phyloP scores from a whole-genome alignment of 2,329 filamentous ascomycete genomes.

The Metarhizium robertsii region DNA sequence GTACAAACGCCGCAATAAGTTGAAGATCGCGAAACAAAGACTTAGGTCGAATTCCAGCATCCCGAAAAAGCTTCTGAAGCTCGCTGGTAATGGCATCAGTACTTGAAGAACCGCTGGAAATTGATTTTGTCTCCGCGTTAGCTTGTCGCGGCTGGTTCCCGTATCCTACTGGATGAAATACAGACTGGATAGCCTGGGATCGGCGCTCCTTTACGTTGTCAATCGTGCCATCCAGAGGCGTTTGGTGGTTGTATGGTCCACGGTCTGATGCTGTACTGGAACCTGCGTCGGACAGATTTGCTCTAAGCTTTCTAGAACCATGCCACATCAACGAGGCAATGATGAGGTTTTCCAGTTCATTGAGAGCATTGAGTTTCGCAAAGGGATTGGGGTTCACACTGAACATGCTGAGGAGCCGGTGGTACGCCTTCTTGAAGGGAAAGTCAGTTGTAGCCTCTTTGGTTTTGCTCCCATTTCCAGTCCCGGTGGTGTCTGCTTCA shows the following conservation, averaged over 20 bases:
- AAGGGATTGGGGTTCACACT: constrained; percentile 83
- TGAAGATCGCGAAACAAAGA: constrained; percentile 76
- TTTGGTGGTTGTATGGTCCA: constrained; percentile 24
- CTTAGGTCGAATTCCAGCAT: constrained; percentile 61
- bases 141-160: constrained; percentile 30
- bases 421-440: constrained; percentile 72
- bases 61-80: constrained; percentile 57
- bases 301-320: constrained; percentile 23
- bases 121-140: constrained; percentile 37
- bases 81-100: constrained; percentile 58
- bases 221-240: constrained; percentile 55
- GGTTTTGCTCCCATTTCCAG: constrained; percentile 8
- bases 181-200: constrained; percentile 36
- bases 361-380: constrained; percentile 72
- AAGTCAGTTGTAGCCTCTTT: constrained; percentile 45
- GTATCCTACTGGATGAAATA: constrained; percentile 17
- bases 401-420: constrained; percentile 73
- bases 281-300: constrained; percentile 27
- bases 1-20: constrained; percentile 59
- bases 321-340: constrained; percentile 53
- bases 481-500: constrained; percentile 20
- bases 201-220: constrained; percentile 62
- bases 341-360: constrained; percentile 76
- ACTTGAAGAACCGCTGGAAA: constrained; percentile 41
- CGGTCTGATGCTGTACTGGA: constrained; percentile 26